Evolutionary conservation across 352 stramenopile species (phyloP).

Genomic region (Pelagophyceae sp.): DNA sequence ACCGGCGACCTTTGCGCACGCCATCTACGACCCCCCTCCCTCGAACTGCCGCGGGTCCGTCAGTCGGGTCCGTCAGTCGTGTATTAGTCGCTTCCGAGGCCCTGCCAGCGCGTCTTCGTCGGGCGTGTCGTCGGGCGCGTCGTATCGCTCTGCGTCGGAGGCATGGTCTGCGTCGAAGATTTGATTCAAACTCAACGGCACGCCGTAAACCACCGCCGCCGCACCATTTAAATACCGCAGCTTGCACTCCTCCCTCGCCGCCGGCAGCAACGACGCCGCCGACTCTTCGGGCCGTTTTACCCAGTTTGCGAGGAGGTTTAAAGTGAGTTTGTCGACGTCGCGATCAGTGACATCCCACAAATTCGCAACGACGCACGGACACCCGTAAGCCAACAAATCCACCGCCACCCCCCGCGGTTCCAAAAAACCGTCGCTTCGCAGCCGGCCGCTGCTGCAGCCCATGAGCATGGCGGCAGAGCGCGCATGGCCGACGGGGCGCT

Average conservation of each 20-base stretch:
- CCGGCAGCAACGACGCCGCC: conserved; percentile 88
- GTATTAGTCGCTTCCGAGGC: too few relatives aligned
- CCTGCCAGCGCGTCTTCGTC: too few relatives aligned
- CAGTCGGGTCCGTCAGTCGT: too few relatives aligned
- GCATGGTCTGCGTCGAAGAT: background rate
- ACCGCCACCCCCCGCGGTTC: conserved; percentile 84
- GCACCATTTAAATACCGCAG: conserved; percentile 84
- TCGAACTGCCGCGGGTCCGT: too few relatives aligned
- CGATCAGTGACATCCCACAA: conserved; percentile 97
- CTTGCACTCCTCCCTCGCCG: conserved; percentile 74
- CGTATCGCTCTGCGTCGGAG: background rate
- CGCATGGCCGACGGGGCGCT: conserved; percentile 52
- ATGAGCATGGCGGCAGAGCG: conserved; percentile 80
- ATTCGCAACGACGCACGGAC: conserved; percentile 89
- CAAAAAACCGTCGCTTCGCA: conserved; percentile 62
- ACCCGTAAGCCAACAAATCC: conserved; percentile 80
- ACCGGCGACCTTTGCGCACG: too few relatives aligned
- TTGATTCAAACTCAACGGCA: conserved; percentile 48
- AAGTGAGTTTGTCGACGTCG: conserved; percentile 79
- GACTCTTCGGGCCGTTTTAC: conserved; percentile 97
- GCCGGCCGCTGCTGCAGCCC: conserved; percentile 87
- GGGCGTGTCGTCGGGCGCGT: background rate
- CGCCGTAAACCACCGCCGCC: conserved; percentile 86
- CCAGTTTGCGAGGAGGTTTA: conserved; percentile 59
- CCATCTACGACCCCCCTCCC: too few relatives aligned